A percentile compares a stretch with the other conserved stretches of the same genome.
Conservation (phyloP, 2,329 filamentous ascomycete genomes). For the Colletotrichum scovillei region DNA sequence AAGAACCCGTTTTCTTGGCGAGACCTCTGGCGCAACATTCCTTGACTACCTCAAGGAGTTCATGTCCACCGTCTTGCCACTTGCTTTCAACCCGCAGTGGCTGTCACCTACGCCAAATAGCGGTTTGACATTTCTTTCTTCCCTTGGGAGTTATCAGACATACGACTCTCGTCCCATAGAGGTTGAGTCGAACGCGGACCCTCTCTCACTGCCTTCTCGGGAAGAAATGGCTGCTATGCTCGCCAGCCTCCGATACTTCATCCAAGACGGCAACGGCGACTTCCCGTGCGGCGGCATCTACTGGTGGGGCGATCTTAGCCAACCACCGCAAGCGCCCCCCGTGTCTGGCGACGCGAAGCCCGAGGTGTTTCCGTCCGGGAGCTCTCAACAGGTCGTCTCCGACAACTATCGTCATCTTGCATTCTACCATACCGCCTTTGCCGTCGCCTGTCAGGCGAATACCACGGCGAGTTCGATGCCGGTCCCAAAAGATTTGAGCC, state of each 20-base stretch:
- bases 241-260: slow-evolving; percentile 52
- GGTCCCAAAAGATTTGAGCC: slow-evolving; percentile 48
- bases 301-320: slow-evolving; percentile 57
- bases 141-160: slow-evolving; percentile 58
- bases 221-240: slow-evolving; percentile 52
- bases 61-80: slow-evolving; percentile 52
- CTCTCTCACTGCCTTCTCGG: slow-evolving; percentile 51
- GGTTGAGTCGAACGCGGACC: slow-evolving; percentile 48
- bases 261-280: slow-evolving; percentile 56
- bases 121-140: slow-evolving; percentile 51
- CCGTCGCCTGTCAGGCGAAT: slow-evolving; percentile 49
- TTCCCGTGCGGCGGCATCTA: slow-evolving; percentile 59
- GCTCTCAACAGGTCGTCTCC: slow-evolving; percentile 33
- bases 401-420: slow-evolving; percentile 52
- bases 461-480: slow-evolving; percentile 42
- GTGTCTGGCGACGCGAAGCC: slow-evolving; percentile 42
- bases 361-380: slow-evolving; percentile 37
- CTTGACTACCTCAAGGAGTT: slow-evolving; percentile 61
- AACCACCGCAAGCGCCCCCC: slow-evolving; percentile 15
- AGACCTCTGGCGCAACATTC: slow-evolving; percentile 62
- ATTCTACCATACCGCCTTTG: slow-evolving; percentile 59
- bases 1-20: slow-evolving; percentile 58
- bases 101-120: slow-evolving; percentile 35
- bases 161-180: slow-evolving; percentile 56
- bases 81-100: slow-evolving; percentile 41